Conservation (phyloP, 352 stramenopile species). For the Pythium aquatile region DNA sequence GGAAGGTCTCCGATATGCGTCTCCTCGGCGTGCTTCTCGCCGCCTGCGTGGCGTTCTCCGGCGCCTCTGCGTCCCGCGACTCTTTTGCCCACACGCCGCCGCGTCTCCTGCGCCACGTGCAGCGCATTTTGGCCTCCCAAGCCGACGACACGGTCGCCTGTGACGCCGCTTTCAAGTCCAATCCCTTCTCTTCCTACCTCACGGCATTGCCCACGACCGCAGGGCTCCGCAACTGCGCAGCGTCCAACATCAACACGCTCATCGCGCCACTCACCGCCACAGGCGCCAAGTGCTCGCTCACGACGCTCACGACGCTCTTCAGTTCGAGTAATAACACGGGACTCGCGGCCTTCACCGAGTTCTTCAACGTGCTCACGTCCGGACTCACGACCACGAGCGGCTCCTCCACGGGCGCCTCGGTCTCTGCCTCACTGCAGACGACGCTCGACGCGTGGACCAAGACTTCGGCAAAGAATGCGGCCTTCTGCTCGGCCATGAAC, state of each 20-base stretch:
- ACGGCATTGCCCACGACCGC: conserved; percentile 40
- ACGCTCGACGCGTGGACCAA: conserved; percentile 40
- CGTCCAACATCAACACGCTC: conserved; percentile 47
- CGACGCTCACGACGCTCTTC: conserved; percentile 45
- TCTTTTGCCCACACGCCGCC: background rate
- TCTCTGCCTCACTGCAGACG: conserved; percentile 20
- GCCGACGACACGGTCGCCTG: conserved; percentile 38
- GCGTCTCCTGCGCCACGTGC: conserved; percentile 18
- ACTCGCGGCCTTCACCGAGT: conserved; percentile 39
- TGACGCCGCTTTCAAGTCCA: conserved; percentile 39
- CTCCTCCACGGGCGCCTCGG: conserved; percentile 19
- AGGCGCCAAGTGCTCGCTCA: conserved; percentile 46
- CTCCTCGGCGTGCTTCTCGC: background rate
- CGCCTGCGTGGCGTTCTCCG: background rate
- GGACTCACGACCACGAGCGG: conserved; percentile 26
- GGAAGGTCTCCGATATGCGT: conserved; percentile 1
- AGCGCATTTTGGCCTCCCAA: conserved; percentile 16
- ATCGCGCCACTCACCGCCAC: conserved; percentile 34
- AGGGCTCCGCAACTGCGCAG: conserved; percentile 47
- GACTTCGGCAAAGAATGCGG: conserved; percentile 37
- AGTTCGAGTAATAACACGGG: conserved; percentile 25
- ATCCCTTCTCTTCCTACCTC: conserved; percentile 44
- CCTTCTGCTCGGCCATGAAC: conserved; percentile 66
- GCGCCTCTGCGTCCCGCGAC: background rate
- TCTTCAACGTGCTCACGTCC: conserved; percentile 39